Evolutionary conservation across 192 early-diverging fungal genomes (phyloP).

Genomic region (Mortierella claussenii): DNA sequence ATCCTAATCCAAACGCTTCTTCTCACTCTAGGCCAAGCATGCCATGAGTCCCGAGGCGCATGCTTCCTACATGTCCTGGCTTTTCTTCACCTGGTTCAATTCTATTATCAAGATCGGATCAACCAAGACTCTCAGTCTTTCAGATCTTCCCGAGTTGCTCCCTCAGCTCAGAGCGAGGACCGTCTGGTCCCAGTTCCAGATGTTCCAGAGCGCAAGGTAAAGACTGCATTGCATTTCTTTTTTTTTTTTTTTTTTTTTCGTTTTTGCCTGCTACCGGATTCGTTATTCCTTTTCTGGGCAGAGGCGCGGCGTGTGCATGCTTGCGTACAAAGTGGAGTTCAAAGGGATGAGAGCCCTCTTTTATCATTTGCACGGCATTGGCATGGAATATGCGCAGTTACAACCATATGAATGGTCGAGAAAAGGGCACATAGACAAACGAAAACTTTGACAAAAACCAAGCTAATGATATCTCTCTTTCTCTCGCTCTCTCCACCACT

Average conservation of each 20-base stretch:
- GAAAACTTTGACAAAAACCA: no score
- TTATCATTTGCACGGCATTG: no score
- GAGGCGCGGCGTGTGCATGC: no score
- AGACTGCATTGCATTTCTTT: neutral
- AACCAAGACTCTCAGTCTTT: constrained; percentile 48
- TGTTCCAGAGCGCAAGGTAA: constrained; percentile 19
- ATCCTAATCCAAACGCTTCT: neutral
- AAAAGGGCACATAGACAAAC: no score
- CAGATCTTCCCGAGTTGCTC: constrained; percentile 54
- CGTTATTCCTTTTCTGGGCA: constrained; percentile 8
- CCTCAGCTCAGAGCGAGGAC: constrained; percentile 38
- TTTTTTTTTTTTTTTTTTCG: neutral
- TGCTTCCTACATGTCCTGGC: constrained; percentile 49
- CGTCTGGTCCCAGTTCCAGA: constrained; percentile 53
- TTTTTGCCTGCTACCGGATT: constrained; percentile 3
- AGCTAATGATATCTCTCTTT: no score
- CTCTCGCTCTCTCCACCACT: no score
- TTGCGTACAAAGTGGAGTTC: no score
- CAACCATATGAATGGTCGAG: no score
- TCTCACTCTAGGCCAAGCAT: constrained; percentile 46
- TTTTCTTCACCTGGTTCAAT: constrained; percentile 56
- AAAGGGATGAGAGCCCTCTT: no score
- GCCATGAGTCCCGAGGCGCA: constrained; percentile 37
- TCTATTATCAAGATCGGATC: constrained; percentile 41
- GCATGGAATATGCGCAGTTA: no score